Base-by-base conservation (phyloP, 345 rosid genomes). In the Ceriops decandra region DNA sequence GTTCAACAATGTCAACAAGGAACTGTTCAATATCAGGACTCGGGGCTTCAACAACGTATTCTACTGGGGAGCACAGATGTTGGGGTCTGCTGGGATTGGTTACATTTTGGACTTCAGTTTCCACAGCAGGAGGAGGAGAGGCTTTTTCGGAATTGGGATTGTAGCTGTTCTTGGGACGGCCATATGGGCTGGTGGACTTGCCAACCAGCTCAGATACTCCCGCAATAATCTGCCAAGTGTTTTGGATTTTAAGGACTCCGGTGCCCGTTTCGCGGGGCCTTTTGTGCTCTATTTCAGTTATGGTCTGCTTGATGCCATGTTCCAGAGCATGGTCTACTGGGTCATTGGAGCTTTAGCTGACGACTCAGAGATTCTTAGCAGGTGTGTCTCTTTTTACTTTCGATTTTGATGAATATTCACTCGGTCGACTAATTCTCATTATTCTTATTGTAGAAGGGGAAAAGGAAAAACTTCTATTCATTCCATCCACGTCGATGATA, bases 1-100 rank as follows among this genome's bases (percentile, higher is more conserved):
- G 46, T 93, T 93, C 69, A 93, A 87, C 71, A 87, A 91, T 46
- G 92, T 91, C 28, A 91, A 93, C 24, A 88, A 77, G 0, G 76
- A 67, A n/a, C 70, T 82, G 47, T 93, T 93, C 64, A 87, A 82
- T 63, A 46, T 93, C 51, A 77, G 97, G 80, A 91, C 95, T 0
- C 85, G 98, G 68, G 96, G 98, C 0, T 69, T 91, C 77, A 93
- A 89, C 84, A 93, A 91, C 24, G 90, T 88, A 22, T 93, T 91
- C 63, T 91, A 93, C 13, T 93, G 98, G 96, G 98, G 92, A 22
- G 97, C 97, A 0, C 97, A 90, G 77, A 93, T 93, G 97, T 22
- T 79, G 52, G 98, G 98, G 1, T 91, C 97, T 0, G 52, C 81
- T 0, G 86, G 80, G 16, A 84, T 93, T n/a, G 95, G 97, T 0